Percentiles rank a stretch among this genome's conserved stretches.
Conservation (phyloP, 176 grass and related monocot species). For the Bromus sterilis region DNA sequence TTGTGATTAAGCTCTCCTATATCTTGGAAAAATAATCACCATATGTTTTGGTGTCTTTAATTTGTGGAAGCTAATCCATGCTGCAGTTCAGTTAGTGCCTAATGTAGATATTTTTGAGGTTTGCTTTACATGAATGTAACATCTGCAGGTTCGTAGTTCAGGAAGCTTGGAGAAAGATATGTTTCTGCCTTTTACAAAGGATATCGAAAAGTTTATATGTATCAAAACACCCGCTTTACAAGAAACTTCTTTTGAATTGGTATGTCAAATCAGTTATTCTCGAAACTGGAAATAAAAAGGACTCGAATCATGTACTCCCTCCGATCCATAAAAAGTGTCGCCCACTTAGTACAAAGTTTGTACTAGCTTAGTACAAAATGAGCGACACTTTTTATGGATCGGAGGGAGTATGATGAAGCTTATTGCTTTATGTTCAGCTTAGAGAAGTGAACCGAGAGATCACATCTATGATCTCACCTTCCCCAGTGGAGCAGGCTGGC, state of each 20-base stretch:
- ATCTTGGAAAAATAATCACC: background rate
- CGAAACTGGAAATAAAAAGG: background rate
- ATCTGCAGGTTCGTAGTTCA: slow-evolving; percentile 27
- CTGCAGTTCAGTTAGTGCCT: background rate
- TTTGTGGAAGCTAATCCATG: background rate
- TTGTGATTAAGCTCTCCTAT: slow-evolving; percentile 5
- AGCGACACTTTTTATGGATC: too few relatives aligned
- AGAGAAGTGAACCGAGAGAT: slow-evolving; percentile 27
- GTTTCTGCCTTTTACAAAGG: slow-evolving; percentile 19
- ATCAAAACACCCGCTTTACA: slow-evolving; percentile 24
- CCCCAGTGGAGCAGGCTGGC: slow-evolving; percentile 4
- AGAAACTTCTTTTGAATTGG: slow-evolving; percentile 46
- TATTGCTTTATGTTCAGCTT: slow-evolving; percentile 22
- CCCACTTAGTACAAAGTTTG: too few relatives aligned
- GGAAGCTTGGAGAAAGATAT: slow-evolving; percentile 31
- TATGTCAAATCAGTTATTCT: slow-evolving; percentile 17
- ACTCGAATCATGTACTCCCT: background rate
- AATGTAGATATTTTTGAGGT: background rate
- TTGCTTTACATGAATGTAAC: slow-evolving; percentile 11
- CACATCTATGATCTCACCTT: background rate
- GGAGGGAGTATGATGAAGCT: background rate
- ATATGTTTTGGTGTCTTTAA: background rate
- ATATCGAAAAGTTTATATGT: slow-evolving; percentile 23
- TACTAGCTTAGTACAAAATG: too few relatives aligned
- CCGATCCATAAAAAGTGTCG: too few relatives aligned